A percentile compares a stretch with the other conserved stretches of the same genome.
phyloP scores from a whole-genome alignment of 345 rosid species.

The Acer saccharum region DNA sequence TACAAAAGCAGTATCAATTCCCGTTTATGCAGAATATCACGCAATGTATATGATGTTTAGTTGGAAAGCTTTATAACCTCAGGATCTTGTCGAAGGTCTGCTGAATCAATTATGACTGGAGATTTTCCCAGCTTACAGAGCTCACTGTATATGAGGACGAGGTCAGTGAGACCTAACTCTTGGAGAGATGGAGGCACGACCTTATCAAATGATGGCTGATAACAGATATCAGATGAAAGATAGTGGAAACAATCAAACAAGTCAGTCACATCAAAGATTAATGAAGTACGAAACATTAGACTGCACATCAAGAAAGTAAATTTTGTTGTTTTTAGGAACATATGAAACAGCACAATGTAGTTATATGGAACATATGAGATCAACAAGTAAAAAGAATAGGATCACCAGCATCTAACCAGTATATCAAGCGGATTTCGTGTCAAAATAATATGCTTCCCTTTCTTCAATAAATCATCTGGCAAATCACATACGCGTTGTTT shows the following conservation, averaged over 20 bases:
- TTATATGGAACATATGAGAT: not conserved
- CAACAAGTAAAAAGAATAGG: not conserved
- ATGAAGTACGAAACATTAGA: not conserved
- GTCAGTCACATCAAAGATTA: slow-evolving; percentile 8
- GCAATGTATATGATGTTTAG: not conserved
- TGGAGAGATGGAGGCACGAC: slow-evolving; percentile 67
- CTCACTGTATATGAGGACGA: slow-evolving; percentile 68
- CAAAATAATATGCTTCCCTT: slow-evolving; percentile 81
- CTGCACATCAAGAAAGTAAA: not conserved
- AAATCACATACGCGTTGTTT: slow-evolving; percentile 65
- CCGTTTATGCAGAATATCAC: not conserved
- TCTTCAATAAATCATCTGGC: slow-evolving; percentile 65
- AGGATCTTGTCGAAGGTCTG: slow-evolving; percentile 74
- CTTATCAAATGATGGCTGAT: slow-evolving; percentile 76
- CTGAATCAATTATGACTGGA: slow-evolving; percentile 70
- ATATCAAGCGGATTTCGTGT: slow-evolving; percentile 75
- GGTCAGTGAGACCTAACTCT: slow-evolving; percentile 74
- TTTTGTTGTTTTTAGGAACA: not conserved
- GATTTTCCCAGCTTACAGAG: slow-evolving; percentile 68
- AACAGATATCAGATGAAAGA: slow-evolving; percentile 25
- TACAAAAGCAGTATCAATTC: not conserved
- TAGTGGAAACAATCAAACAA: slow-evolving; percentile 1
- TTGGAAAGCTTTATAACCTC: slow-evolving; percentile 50
- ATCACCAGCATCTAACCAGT: slow-evolving; percentile 48
- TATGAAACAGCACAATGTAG: not conserved